Base-by-base conservation (phyloP, 2,329 filamentous ascomycete species). In the Botryosphaeria dothidea region DNA sequence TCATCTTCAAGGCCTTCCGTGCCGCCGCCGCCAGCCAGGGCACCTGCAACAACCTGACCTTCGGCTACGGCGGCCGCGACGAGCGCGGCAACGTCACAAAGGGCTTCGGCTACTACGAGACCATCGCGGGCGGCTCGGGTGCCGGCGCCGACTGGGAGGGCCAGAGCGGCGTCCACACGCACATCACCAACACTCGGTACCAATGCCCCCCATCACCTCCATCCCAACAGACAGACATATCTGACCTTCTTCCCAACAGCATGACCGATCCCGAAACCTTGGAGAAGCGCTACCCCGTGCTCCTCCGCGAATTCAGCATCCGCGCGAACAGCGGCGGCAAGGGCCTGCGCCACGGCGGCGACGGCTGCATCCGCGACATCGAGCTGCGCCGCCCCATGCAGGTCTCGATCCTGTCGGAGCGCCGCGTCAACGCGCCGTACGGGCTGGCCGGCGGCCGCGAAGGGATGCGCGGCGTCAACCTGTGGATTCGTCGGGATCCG, bases 361-460 rank as follows among this genome's bases (percentile, higher is more conserved):
- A 65, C 31, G 62, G 61, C 38, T 64, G 61, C 36, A 41, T 64
- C 1, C 78, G 90, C 0, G 90, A 92, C 65, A 91, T 93, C 65
- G 90, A 93, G 76, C 92, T 92, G 74, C 83, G 89, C 1, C 85
- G 88, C 31, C 88, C 89, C 0, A 83, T 93, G 19, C 88, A 91
- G 74, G 89, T 89, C 8, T 90, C 88, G 0, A 92, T 94, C 23
- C 78, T 93, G 15, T 90, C 87, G 4, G 91, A 93, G 75, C 77
- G 91, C 27, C 80, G 91, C 43, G 88, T 92, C 0, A 86, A 89
- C 66, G 81, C 84, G 57, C 91, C 91, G 4, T 96, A 92, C 70
- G 92, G 92, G 0, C 82, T 96, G 62, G 88, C 86, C 15, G 92
- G 92, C 1, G 92, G 92, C 6, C 87, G 88, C 67, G 88, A 92